Evolutionary conservation across 345 rosid genomes (phyloP).

Genomic region (Acer saccharum): DNA sequence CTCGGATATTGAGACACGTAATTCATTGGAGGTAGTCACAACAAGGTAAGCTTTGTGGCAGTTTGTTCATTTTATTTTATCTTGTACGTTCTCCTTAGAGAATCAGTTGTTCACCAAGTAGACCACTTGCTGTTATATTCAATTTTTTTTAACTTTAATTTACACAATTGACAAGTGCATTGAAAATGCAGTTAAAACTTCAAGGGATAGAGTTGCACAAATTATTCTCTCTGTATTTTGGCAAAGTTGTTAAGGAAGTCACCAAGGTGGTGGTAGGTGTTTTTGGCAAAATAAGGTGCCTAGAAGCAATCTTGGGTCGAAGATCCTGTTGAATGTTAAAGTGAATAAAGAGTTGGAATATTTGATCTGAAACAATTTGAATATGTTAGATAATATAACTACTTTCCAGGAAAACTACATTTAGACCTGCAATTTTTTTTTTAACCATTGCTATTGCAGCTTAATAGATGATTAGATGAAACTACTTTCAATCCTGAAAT

Average conservation of each 20-base stretch:
- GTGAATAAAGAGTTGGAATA: not conserved
- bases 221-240: not conserved
- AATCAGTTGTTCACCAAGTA: not conserved
- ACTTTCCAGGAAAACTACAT: not conserved
- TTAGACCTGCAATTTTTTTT: not conserved
- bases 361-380: not conserved
- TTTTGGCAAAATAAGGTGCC: not conserved
- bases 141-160: not conserved
- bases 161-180: not conserved
- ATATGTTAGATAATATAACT: not conserved
- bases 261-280: not conserved
- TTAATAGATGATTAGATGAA: not conserved
- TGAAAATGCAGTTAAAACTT: not conserved
- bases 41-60: constrained; percentile 51
- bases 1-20: constrained; percentile 27
- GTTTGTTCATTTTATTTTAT: constrained; percentile 3
- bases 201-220: not conserved
- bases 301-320: not conserved
- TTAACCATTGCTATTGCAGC: not conserved
- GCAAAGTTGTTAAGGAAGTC: not conserved
- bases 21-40: constrained; percentile 64
- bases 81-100: not conserved
- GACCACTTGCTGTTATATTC: not conserved
- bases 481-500: not conserved
- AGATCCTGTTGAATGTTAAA: not conserved